phyloP scores from a whole-genome alignment of 2,329 filamentous ascomycete species.

The Neofusicoccum kwambonambiense region DNA sequence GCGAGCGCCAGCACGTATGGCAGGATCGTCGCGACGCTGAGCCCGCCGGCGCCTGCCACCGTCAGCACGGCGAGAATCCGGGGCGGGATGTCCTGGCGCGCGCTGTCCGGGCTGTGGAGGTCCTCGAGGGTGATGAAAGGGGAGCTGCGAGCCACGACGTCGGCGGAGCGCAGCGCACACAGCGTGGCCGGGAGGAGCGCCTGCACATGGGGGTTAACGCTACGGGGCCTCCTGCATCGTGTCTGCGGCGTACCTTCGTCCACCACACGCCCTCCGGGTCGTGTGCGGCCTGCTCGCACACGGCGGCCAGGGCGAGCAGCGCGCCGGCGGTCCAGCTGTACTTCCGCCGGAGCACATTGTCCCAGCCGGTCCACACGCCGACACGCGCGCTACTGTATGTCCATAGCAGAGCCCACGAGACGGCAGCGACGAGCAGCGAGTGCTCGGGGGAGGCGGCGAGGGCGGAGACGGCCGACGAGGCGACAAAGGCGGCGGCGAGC shows the following conservation, averaged over 20 bases:
- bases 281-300: slow-evolving; percentile 46
- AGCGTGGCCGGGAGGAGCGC: slow-evolving; percentile 35
- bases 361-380: slow-evolving; percentile 31
- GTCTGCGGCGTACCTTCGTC: slow-evolving; percentile 40
- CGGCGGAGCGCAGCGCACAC: slow-evolving; percentile 29
- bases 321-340: slow-evolving; percentile 42
- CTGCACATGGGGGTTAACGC: slow-evolving; percentile 23
- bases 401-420: slow-evolving; percentile 45
- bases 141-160: slow-evolving; percentile 23
- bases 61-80: slow-evolving; percentile 11
- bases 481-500: slow-evolving; percentile 10
- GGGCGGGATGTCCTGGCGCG: not conserved
- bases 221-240: slow-evolving; percentile 3
- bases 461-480: slow-evolving; percentile 9
- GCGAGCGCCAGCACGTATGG: slow-evolving; percentile 33
- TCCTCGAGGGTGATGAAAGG: slow-evolving; percentile 27
- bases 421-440: slow-evolving; percentile 43
- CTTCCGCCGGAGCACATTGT: slow-evolving; percentile 27
- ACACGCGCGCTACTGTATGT: slow-evolving; percentile 32
- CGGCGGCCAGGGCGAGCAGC: slow-evolving; percentile 41
- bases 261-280: slow-evolving; percentile 45
- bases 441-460: slow-evolving; percentile 25
- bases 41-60: slow-evolving; percentile 11
- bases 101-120: slow-evolving; percentile 20
- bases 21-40: slow-evolving; percentile 3